Evolutionary conservation across 352 stramenopile species (phyloP).

Genomic region (Globisporangium iwayamae): DNA sequence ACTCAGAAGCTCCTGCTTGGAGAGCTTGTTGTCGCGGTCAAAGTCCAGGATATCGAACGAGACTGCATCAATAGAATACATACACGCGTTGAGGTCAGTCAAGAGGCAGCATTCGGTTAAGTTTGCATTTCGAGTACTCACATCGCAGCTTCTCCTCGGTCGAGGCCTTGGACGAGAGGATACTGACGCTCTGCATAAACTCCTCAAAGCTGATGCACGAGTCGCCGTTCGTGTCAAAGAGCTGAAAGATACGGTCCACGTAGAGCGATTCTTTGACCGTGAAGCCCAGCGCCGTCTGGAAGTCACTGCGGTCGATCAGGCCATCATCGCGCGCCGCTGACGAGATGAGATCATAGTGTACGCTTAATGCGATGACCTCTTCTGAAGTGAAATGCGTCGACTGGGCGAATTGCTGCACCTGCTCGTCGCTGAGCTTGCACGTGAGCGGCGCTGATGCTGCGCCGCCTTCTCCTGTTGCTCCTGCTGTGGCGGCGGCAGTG

Average conservation of each 20-base stretch:
- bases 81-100: not conserved
- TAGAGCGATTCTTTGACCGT: conserved; percentile 80
- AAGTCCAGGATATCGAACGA: conserved; percentile 76
- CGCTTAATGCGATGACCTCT: conserved; percentile 52
- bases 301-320: conserved; percentile 75
- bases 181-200: conserved; percentile 71
- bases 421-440: conserved; percentile 52
- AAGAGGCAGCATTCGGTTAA: conserved; percentile 2
- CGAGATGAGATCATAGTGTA: conserved; percentile 70
- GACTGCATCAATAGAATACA: conserved; percentile 29
- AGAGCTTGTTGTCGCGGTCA: conserved; percentile 72
- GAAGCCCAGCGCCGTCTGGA: conserved; percentile 75
- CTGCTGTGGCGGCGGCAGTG: not conserved
- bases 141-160: conserved; percentile 70
- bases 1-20: conserved; percentile 59
- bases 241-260: conserved; percentile 77
- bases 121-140: conserved; percentile 19
- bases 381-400: conserved; percentile 55
- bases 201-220: conserved; percentile 78
- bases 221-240: conserved; percentile 78
- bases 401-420: conserved; percentile 38
- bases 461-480: not conserved
- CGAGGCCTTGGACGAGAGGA: conserved; percentile 66
- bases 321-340: conserved; percentile 59
- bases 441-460: conserved; percentile 19